Conservation (phyloP, 306 rosid species). For the Carpinus viminea region DNA sequence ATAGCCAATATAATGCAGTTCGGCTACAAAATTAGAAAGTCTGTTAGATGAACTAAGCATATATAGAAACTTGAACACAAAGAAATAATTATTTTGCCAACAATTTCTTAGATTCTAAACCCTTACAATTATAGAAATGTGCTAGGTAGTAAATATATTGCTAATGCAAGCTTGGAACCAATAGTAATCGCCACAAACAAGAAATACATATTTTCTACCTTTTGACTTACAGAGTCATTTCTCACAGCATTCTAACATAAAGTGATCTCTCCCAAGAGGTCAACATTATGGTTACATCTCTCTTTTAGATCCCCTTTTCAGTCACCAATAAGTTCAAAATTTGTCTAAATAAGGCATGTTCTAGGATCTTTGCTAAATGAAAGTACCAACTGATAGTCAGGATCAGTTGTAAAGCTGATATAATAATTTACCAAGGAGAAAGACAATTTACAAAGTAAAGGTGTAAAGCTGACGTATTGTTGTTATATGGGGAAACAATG, state of each 20-base stretch:
- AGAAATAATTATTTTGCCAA: neutral
- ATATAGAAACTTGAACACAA: neutral
- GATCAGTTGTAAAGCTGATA: neutral
- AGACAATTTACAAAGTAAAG: neutral
- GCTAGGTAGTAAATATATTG: neutral
- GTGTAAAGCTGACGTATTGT: neutral
- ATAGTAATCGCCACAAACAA: conserved; percentile 4
- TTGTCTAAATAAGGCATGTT: neutral
- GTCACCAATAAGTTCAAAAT: neutral
- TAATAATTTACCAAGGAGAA: neutral
- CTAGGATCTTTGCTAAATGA: neutral
- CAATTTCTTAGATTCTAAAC: neutral
- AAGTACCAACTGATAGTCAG: neutral
- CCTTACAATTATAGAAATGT: neutral
- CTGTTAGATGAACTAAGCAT: conserved; percentile 31
- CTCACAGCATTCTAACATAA: neutral
- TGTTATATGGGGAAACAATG: neutral
- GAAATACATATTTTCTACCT: neutral
- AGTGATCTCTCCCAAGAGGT: neutral
- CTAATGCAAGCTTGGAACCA: conserved; percentile 5
- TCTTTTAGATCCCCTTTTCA: neutral
- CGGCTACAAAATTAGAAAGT: conserved; percentile 67
- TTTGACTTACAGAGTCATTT: neutral
- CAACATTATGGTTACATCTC: neutral
- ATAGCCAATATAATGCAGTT: conserved; percentile 87